Evolutionary conservation across 2,329 filamentous ascomycete species (phyloP).

Genomic region (Bertia moriformis): DNA sequence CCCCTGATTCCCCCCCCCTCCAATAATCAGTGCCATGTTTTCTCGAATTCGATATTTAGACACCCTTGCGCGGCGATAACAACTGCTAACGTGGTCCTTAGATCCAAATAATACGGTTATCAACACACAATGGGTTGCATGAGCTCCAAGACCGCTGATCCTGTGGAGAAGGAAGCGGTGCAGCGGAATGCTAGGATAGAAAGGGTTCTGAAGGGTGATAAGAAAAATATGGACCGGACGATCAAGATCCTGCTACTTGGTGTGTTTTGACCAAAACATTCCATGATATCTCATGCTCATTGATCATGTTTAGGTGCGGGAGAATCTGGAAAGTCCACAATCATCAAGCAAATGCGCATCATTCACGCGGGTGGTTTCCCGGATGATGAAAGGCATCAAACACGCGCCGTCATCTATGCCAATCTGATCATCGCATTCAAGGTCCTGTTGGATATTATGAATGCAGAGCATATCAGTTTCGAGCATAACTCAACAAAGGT

Average conservation of each 20-base stretch:
- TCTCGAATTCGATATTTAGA: too few species aligned
- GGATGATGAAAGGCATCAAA: not conserved
- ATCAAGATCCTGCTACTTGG: conserved; percentile 1
- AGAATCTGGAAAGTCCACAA: conserved; percentile 3
- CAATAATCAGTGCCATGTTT: too few species aligned
- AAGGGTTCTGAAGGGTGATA: not conserved
- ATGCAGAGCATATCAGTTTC: not conserved
- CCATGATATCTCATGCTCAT: not conserved
- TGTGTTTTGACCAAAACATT: not conserved
- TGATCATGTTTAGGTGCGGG: conserved; percentile 1
- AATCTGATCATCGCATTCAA: not conserved
- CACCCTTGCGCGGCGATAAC: too few species aligned
- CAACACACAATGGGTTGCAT: conserved; percentile 27
- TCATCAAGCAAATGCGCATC: conserved; percentile 3
- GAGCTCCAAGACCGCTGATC: conserved; percentile 20
- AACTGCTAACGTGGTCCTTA: too few species aligned
- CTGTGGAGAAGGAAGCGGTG: conserved; percentile 21
- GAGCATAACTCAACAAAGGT: not conserved
- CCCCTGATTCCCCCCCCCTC: too few species aligned
- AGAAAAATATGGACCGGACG: not conserved
- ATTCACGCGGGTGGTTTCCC: not conserved
- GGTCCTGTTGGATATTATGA: conserved; percentile 1
- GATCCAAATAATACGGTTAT: too few species aligned
- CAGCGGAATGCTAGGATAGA: conserved; percentile 18
- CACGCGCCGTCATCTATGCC: not conserved